A percentile compares a stretch with the other conserved stretches of the same genome.
Evolutionary conservation across 31 red algal genomes (phyloP).

Genomic region (Odonthalia washingtoniensis): DNA sequence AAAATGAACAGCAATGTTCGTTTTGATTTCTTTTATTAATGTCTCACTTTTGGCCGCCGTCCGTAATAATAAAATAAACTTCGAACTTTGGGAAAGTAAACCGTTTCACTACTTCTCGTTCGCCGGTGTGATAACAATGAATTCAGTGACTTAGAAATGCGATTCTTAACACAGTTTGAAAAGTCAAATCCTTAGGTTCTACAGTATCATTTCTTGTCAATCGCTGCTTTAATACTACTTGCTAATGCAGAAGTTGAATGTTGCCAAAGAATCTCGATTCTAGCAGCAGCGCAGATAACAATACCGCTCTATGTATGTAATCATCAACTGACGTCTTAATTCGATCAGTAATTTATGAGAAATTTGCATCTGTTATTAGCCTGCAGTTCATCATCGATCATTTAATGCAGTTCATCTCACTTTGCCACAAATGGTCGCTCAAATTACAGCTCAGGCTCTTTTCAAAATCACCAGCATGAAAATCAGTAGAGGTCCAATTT

Average conservation of each 20-base stretch:
- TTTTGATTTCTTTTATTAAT: too few relatives aligned
- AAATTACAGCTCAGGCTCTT: too few relatives aligned
- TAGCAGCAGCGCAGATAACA: neutral
- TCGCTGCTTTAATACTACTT: too few relatives aligned
- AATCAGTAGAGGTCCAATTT: too few relatives aligned
- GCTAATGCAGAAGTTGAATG: too few relatives aligned
- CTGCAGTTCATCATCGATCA: neutral
- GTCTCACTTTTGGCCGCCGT: too few relatives aligned
- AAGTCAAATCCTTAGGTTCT: neutral
- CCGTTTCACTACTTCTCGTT: neutral
- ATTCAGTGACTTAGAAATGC: neutral
- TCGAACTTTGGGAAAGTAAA: too few relatives aligned
- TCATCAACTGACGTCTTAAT: neutral
- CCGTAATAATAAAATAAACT: too few relatives aligned
- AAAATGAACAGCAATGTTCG: too few relatives aligned
- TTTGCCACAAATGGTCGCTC: neutral
- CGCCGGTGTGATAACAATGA: too few relatives aligned
- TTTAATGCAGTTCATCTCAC: neutral
- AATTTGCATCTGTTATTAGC: neutral
- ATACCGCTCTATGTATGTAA: neutral
- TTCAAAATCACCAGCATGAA: neutral
- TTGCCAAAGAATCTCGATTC: too few relatives aligned
- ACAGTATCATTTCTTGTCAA: neutral
- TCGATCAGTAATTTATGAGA: neutral
- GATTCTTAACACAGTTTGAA: neutral